Evolutionary conservation across 768 basidiomycete species (phyloP).

Genomic region (Suillus decipiens): DNA sequence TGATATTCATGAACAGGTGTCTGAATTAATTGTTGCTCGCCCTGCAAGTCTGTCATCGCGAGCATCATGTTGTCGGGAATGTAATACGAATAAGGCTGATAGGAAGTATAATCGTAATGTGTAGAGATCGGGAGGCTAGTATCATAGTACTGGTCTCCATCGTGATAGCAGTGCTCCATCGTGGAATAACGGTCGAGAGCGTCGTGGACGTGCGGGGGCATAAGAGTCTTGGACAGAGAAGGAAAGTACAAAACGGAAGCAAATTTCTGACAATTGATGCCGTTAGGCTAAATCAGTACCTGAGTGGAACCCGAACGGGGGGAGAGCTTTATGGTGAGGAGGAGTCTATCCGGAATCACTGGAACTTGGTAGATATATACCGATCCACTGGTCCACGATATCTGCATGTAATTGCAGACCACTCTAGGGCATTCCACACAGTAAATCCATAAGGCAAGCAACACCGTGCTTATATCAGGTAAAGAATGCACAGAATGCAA

Average conservation of each 20-base stretch:
- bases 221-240: conserved; percentile 16
- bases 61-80: conserved; percentile 31
- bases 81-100: conserved; percentile 21
- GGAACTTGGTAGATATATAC: conserved; percentile 2
- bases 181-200: conserved; percentile 23
- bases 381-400: background rate
- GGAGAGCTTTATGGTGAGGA: background rate
- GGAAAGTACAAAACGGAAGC: conserved; percentile 22
- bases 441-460: conserved; percentile 10
- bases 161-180: conserved; percentile 7
- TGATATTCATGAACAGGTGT: conserved; percentile 24
- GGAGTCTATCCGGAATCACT: background rate
- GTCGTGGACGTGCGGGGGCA: conserved; percentile 29
- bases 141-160: conserved; percentile 28
- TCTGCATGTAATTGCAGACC: background rate
- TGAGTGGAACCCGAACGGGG: background rate
- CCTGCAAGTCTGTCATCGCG: conserved; percentile 30
- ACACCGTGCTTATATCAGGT: background rate
- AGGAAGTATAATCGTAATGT: conserved; percentile 18
- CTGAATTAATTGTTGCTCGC: conserved; percentile 24
- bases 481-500: conserved; percentile 1
- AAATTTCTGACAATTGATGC: conserved; percentile 16
- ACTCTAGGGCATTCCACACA: background rate
- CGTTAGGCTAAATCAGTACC: conserved; percentile 10
- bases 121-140: conserved; percentile 13